These are phyloP conservation scores for Beauveria asiatica DNA, from an alignment of 2,329 filamentous ascomycete genomes.

Conservation along the genomic window DNA sequence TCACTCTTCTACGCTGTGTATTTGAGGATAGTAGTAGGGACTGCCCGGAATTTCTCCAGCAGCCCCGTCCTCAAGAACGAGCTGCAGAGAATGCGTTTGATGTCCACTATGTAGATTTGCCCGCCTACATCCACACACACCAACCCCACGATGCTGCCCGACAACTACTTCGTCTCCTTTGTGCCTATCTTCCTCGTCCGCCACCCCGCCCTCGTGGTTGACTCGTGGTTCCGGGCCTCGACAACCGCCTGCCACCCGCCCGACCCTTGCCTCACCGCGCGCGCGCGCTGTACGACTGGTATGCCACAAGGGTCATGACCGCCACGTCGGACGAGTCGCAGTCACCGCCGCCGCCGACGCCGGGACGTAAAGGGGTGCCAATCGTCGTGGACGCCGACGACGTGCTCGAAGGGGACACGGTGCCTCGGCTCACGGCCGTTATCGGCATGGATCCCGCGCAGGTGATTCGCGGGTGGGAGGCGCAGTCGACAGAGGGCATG, in stretches of 20 bases:
- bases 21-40: too few species aligned
- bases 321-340: neutral
- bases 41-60: too few species aligned
- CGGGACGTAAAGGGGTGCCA: neutral
- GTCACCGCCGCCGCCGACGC: too few species aligned
- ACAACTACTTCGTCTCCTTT: conserved; percentile 1
- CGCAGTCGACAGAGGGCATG: conserved; percentile 1
- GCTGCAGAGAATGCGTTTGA: too few species aligned
- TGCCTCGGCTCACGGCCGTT: neutral
- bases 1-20: too few species aligned
- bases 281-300: conserved; percentile 10
- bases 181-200: conserved; percentile 9
- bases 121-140: too few species aligned
- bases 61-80: too few species aligned
- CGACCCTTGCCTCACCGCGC: neutral
- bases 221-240: conserved; percentile 11
- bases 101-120: too few species aligned
- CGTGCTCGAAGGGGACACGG: conserved; percentile 1
- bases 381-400: conserved; percentile 10
- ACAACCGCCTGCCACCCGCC: neutral
- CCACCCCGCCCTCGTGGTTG: conserved; percentile 7
- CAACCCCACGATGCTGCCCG: conserved; percentile 10
- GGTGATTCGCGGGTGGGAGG: conserved; percentile 3
- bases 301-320: neutral
- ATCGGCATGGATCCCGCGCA: conserved; percentile 1